A percentile compares a stretch with the other conserved stretches of the same genome.
phyloP scores from a whole-genome alignment of 2,329 filamentous ascomycete genomes.

The Trichoderma sp. region DNA sequence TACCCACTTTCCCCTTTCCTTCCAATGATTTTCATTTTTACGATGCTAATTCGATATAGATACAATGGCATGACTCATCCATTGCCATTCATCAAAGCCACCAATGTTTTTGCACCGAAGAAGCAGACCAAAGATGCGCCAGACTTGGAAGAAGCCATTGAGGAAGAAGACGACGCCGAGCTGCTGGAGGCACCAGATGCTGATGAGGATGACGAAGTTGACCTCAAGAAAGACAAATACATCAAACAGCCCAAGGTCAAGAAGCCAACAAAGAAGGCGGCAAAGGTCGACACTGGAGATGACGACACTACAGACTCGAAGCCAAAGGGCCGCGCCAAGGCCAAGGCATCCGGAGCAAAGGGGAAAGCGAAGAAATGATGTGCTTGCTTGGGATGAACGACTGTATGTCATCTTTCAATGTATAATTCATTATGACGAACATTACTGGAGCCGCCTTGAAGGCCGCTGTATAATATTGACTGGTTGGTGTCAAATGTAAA shows the following conservation, averaged over 20 bases:
- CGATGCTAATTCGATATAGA: slow-evolving; percentile 41
- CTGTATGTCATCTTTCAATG: not conserved
- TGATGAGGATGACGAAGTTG: slow-evolving; percentile 73
- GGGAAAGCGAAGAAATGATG: slow-evolving; percentile 47
- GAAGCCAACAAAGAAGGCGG: slow-evolving; percentile 46
- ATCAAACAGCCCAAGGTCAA: slow-evolving; percentile 84
- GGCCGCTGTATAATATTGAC: not conserved
- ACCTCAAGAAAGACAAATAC: slow-evolving; percentile 92
- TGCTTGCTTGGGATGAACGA: not conserved
- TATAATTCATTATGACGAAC: not conserved
- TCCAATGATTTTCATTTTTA: not conserved
- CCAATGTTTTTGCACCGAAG: slow-evolving; percentile 69
- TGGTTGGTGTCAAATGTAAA: not conserved
- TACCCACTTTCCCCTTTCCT: not conserved
- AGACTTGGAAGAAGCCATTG: slow-evolving; percentile 93
- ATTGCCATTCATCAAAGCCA: slow-evolving; percentile 94
- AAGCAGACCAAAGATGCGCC: slow-evolving; percentile 72
- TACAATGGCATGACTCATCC: slow-evolving; percentile 88
- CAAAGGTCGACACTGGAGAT: slow-evolving; percentile 46
- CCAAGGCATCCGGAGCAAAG: slow-evolving; percentile 41
- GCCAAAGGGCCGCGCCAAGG: slow-evolving; percentile 47
- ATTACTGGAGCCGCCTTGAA: not conserved
- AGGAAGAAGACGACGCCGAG: slow-evolving; percentile 81
- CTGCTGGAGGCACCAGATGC: slow-evolving; percentile 56
- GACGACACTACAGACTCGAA: slow-evolving; percentile 51